Evolutionary conservation across 2,329 filamentous ascomycete species (phyloP).

Genomic region (Phoma sp.): DNA sequence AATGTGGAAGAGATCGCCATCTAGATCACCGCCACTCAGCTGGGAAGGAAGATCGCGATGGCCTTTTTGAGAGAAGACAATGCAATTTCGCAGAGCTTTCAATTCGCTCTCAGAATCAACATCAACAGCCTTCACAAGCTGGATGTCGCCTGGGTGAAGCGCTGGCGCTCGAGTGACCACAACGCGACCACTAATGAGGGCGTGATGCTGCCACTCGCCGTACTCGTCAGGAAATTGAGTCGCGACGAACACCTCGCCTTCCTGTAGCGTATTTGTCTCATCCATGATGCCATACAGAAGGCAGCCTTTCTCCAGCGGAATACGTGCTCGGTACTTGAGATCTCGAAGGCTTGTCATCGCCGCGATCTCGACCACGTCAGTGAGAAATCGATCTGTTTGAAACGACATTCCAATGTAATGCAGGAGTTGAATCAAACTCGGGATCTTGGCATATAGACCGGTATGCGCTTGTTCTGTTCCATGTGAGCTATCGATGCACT

Average conservation of each 20-base stretch:
- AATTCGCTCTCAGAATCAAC: slow-evolving; percentile 68
- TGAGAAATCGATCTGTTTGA: slow-evolving; percentile 70
- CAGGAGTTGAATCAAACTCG: slow-evolving; percentile 67
- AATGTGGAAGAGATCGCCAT: slow-evolving; percentile 81
- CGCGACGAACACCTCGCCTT: slow-evolving; percentile 72
- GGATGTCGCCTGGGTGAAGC: slow-evolving; percentile 81
- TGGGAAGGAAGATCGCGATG: slow-evolving; percentile 76
- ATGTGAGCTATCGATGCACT: not conserved
- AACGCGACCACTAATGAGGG: slow-evolving; percentile 48
- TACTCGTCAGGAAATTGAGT: slow-evolving; percentile 53
- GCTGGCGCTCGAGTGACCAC: slow-evolving; percentile 81
- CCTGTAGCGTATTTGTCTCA: slow-evolving; percentile 71
- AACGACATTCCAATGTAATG: slow-evolving; percentile 67
- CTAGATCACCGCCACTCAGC: slow-evolving; percentile 81
- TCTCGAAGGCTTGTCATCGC: slow-evolving; percentile 73
- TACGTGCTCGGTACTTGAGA: slow-evolving; percentile 79
- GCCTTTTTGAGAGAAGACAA: slow-evolving; percentile 78
- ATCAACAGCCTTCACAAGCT: slow-evolving; percentile 64
- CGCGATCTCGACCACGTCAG: slow-evolving; percentile 71
- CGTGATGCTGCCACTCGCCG: slow-evolving; percentile 18
- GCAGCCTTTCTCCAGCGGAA: slow-evolving; percentile 71
- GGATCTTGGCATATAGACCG: slow-evolving; percentile 65
- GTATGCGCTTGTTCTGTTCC: slow-evolving; percentile 60
- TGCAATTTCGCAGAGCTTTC: slow-evolving; percentile 69
- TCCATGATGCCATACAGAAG: slow-evolving; percentile 86